phyloP scores from a whole-genome alignment of 2,329 filamentous ascomycete genomes.

The Scopulariopsis brevicaulis region DNA sequence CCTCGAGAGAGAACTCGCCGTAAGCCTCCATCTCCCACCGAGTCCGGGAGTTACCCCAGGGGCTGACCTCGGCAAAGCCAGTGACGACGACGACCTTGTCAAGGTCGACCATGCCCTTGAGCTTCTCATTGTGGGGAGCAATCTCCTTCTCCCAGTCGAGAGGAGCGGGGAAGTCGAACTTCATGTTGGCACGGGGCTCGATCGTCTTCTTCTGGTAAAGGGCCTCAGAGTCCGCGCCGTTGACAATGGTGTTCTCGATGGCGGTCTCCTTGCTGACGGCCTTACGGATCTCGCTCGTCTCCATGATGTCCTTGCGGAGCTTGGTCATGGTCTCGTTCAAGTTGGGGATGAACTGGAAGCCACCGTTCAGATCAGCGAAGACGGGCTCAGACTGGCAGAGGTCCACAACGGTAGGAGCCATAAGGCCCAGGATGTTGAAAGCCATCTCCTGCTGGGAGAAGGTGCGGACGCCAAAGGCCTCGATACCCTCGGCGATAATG shows the following conservation, averaged over 20 bases:
- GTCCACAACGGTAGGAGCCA: conserved; percentile 89
- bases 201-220: conserved; percentile 92
- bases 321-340: conserved; percentile 90
- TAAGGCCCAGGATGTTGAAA: conserved; percentile 92
- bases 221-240: conserved; percentile 83
- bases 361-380: conserved; percentile 94
- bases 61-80: conserved; percentile 89
- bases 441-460: conserved; percentile 99
- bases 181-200: conserved; percentile 92
- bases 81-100: conserved; percentile 97
- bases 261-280: conserved; percentile 93
- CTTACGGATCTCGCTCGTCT: conserved; percentile 85
- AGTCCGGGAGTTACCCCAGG: conserved; percentile 97
- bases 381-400: conserved; percentile 93
- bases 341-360: conserved; percentile 93
- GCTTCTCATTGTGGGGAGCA: conserved; percentile 72
- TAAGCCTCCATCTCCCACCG: conserved; percentile 99
- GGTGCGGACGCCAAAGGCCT: conserved; percentile 91
- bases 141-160: conserved; percentile 90
- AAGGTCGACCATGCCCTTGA: conserved; percentile 97
- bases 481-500: conserved; percentile 90
- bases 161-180: conserved; percentile 85
- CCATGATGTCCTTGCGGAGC: conserved; percentile 87
- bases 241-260: conserved; percentile 94
- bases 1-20: conserved; percentile 93